Evolutionary conservation across 805 yeast genomes (phyloP).

Genomic region (Yarrowia yakushimensis): DNA sequence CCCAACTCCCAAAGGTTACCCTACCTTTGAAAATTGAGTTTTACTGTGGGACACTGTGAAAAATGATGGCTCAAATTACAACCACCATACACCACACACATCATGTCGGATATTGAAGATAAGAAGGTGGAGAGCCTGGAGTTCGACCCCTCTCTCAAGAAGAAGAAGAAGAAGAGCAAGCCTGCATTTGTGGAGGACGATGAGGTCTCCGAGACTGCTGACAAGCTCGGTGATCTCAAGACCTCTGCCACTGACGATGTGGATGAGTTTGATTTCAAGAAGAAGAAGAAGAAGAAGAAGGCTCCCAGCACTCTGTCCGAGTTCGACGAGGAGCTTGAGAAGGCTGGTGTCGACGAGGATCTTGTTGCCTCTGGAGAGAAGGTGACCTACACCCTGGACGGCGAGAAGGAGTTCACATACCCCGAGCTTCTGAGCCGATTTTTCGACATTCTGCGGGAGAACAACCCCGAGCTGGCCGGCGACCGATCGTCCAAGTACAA

Average conservation of each 20-base stretch:
- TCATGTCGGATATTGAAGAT: conserved; percentile 28
- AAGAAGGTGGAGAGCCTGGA: conserved; percentile 25
- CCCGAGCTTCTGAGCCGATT: conserved; percentile 76
- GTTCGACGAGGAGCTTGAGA: conserved; percentile 82
- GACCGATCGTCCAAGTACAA: conserved; percentile 91
- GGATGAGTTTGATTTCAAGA: conserved; percentile 68
- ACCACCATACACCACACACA: not conserved
- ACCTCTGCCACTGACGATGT: conserved; percentile 40
- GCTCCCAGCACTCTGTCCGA: conserved; percentile 57
- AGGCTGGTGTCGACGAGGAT: conserved; percentile 76
- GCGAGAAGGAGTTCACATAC: conserved; percentile 65
- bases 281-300: conserved; percentile 39
- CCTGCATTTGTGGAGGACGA: conserved; percentile 29
- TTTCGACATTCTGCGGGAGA: conserved; percentile 77
- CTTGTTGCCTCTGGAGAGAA: conserved; percentile 27
- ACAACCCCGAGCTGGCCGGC: conserved; percentile 98
- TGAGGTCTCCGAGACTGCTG: conserved; percentile 46
- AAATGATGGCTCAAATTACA: not conserved
- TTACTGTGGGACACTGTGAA: not conserved
- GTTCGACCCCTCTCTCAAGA: conserved; percentile 37
- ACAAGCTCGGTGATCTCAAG: conserved; percentile 73
- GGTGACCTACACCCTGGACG: conserved; percentile 34
- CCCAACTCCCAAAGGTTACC: not conserved
- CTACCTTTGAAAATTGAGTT: not conserved
- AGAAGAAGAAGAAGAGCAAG: conserved; percentile 40